phyloP scores from a whole-genome alignment of 1,284 basidiomycete genomes.

The Cerrena zonata region DNA sequence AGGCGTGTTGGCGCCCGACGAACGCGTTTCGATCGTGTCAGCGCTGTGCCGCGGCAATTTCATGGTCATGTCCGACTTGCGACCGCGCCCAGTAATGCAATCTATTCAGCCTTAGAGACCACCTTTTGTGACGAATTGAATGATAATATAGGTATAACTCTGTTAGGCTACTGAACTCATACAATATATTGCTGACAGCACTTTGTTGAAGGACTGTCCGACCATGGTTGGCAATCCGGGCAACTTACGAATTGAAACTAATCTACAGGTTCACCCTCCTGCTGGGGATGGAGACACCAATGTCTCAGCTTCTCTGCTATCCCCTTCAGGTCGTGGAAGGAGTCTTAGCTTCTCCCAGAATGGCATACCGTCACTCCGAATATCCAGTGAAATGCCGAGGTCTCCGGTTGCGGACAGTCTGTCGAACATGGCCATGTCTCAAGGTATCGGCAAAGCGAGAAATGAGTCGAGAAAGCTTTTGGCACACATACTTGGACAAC shows the following conservation, averaged over 20 bases:
- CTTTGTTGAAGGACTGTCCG: no score
- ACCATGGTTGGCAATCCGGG: background rate
- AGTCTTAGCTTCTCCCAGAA: slow-evolving; percentile 25
- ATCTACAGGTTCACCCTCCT: background rate
- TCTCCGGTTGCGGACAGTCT: slow-evolving; percentile 14
- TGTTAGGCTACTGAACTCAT: no score
- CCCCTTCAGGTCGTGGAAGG: slow-evolving; percentile 15
- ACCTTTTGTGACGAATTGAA: no score
- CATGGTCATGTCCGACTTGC: no score
- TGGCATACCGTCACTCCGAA: slow-evolving; percentile 27
- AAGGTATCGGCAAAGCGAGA: slow-evolving; percentile 35
- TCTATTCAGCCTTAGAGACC: no score
- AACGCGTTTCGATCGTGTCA: background rate
- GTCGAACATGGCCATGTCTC: slow-evolving; percentile 11
- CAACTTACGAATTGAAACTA: slow-evolving; percentile 3
- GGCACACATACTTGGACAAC: slow-evolving; percentile 50
- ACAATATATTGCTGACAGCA: no score
- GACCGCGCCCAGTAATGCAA: no score
- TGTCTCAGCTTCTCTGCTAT: background rate
- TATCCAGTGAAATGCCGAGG: slow-evolving; percentile 27
- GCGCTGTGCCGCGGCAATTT: no score
- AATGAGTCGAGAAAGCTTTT: slow-evolving; percentile 58
- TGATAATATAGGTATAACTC: no score
- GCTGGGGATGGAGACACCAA: background rate
- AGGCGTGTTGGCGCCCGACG: background rate